A percentile compares a stretch with the other conserved stretches of the same genome.
phyloP scores from a whole-genome alignment of 495 filamentous ascomycete genomes.

The Polyplosphaeria fusca region DNA sequence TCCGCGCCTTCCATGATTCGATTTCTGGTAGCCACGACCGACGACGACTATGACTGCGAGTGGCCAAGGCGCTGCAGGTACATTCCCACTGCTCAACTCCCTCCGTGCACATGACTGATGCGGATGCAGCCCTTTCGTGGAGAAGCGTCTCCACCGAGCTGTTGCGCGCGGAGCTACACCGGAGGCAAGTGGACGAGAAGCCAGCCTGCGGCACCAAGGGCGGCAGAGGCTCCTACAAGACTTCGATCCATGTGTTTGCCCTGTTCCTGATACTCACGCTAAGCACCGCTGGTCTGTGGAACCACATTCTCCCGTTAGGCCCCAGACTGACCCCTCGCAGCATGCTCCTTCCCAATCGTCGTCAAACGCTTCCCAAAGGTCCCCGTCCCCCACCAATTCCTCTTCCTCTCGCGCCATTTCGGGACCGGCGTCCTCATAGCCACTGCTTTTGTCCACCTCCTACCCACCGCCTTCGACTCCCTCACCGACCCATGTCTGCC shows the following conservation, averaged over 20 bases:
- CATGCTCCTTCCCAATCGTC: slow-evolving; percentile 46
- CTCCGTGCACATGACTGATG: background rate
- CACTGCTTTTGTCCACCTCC: slow-evolving; percentile 49
- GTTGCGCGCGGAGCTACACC: slow-evolving; percentile 39
- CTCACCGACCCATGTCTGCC: slow-evolving; percentile 48
- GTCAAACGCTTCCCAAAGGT: slow-evolving; percentile 41
- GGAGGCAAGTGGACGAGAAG: slow-evolving; percentile 33
- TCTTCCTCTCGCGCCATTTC: slow-evolving; percentile 49
- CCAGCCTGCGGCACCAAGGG: slow-evolving; percentile 40
- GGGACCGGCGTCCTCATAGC: slow-evolving; percentile 51
- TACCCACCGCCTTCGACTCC: slow-evolving; percentile 45
- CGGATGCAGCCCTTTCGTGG: slow-evolving; percentile 20
- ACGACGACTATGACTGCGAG: slow-evolving; percentile 5
- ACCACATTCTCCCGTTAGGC: background rate
- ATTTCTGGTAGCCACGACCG: background rate
- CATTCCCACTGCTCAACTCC: background rate
- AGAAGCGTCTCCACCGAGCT: slow-evolving; percentile 35
- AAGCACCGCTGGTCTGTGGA: slow-evolving; percentile 34
- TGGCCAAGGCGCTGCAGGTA: background rate
- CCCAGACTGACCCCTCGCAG: slow-evolving; percentile 19
- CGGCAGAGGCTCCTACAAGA: slow-evolving; percentile 39
- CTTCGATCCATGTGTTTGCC: slow-evolving; percentile 43
- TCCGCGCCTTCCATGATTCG: slow-evolving; percentile 9
- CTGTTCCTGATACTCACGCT: slow-evolving; percentile 44
- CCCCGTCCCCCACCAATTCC: slow-evolving; percentile 42